Conservation (phyloP, 768 basidiomycete species). For the Kwoniella mangroviensis region DNA sequence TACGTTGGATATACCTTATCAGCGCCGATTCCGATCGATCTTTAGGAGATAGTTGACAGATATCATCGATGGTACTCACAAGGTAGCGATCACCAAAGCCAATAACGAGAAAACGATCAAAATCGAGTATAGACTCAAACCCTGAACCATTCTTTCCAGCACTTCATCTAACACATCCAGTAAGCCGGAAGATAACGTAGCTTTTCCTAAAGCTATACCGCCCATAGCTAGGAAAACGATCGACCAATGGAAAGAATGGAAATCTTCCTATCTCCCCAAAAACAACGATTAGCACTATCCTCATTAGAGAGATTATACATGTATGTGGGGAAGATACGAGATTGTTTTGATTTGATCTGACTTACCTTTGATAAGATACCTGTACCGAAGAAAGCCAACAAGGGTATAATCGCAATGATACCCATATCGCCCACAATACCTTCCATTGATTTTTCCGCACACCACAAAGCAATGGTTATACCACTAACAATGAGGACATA, state of each 20-base stretch:
- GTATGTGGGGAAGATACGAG: background rate
- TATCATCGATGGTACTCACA: constrained; percentile 40
- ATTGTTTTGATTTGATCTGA: background rate
- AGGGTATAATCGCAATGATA: constrained; percentile 88
- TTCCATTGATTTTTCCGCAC: constrained; percentile 78
- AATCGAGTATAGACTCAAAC: constrained; percentile 69
- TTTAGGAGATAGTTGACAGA: background rate
- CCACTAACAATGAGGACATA: constrained; percentile 85
- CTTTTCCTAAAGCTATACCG: constrained; percentile 93
- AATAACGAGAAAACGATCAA: constrained; percentile 69
- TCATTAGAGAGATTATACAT: background rate
- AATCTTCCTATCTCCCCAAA: constrained; percentile 66
- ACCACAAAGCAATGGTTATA: constrained; percentile 86
- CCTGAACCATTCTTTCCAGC: constrained; percentile 64
- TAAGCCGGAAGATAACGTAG: constrained; percentile 85
- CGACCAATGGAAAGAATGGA: constrained; percentile 54
- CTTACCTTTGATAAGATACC: constrained; percentile 89
- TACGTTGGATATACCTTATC: constrained; percentile 4
- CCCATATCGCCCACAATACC: constrained; percentile 91
- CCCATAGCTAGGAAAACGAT: constrained; percentile 67
- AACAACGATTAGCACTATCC: constrained; percentile 60
- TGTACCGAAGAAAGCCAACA: constrained; percentile 91
- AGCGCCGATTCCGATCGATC: too few species aligned
- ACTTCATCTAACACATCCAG: constrained; percentile 73
- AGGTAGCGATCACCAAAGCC: constrained; percentile 56